These are phyloP conservation scores for Penicillium janthinellum DNA, from an alignment of 2,329 filamentous ascomycete genomes.

Conservation along the genomic window DNA sequence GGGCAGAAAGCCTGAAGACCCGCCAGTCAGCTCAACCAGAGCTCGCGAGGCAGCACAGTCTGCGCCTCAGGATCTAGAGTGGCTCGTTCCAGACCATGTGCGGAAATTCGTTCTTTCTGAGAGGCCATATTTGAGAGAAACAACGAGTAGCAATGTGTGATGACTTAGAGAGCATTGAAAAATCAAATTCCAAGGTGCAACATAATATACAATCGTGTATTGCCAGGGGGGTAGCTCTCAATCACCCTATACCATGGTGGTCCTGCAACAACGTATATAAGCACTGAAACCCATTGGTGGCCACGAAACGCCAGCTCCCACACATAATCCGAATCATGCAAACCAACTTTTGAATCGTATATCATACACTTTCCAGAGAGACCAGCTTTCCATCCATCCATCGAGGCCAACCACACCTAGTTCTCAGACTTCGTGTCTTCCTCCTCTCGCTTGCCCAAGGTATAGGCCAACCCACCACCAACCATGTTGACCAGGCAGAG, in stretches of 20 bases:
- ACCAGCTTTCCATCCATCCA: background rate
- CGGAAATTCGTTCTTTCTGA: slow-evolving; percentile 37
- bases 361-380: slow-evolving; percentile 11
- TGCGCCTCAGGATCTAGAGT: slow-evolving; percentile 35
- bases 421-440: slow-evolving; percentile 30
- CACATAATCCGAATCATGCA: background rate
- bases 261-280: background rate
- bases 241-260: background rate
- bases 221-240: background rate
- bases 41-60: slow-evolving; percentile 41
- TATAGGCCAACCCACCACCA: slow-evolving; percentile 50
- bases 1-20: slow-evolving; percentile 38
- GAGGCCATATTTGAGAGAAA: slow-evolving; percentile 30
- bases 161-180: background rate
- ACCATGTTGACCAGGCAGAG: slow-evolving; percentile 50
- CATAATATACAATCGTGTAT: background rate
- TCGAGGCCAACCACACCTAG: background rate
- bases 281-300: background rate
- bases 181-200: background rate
- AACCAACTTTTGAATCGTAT: slow-evolving; percentile 4
- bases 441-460: slow-evolving; percentile 45
- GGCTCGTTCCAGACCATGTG: slow-evolving; percentile 39
- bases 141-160: background rate
- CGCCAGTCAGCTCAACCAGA: slow-evolving; percentile 47
- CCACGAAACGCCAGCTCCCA: background rate